phyloP scores from a whole-genome alignment of 257 asterid genomes.

The Solanum gandarillasii region DNA sequence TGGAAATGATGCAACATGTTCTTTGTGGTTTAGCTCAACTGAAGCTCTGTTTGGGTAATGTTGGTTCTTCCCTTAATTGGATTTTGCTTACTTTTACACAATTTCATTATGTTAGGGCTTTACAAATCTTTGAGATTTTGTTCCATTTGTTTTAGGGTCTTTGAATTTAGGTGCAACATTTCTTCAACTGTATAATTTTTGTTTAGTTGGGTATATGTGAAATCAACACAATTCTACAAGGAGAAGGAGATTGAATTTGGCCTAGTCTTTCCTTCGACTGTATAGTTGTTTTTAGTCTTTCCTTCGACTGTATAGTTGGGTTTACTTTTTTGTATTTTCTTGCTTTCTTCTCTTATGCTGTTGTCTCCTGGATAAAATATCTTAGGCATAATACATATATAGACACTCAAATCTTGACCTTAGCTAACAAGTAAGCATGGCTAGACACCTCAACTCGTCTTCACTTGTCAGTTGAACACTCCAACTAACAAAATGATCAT shows the following conservation, averaged over 20 bases:
- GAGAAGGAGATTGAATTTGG: not conserved
- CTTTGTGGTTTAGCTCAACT: not conserved
- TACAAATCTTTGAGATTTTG: conserved; percentile 9
- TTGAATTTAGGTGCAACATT: not conserved
- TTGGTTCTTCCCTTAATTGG: conserved; percentile 8
- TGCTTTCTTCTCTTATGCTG: not conserved
- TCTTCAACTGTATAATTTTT: not conserved
- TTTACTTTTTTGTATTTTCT: not conserved
- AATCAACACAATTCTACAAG: not conserved
- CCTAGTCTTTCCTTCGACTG: not conserved
- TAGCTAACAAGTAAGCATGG: not conserved
- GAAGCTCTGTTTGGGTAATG: conserved; percentile 3
- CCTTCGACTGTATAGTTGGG: not conserved
- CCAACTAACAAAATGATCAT: not conserved
- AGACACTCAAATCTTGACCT: not conserved
- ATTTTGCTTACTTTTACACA: conserved; percentile 1
- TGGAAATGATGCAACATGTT: conserved; percentile 27
- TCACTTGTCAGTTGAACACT: not conserved
- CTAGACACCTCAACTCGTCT: not conserved
- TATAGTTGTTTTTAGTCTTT: not conserved
- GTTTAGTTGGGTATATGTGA: not conserved
- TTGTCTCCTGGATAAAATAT: not conserved
- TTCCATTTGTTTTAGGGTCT: not conserved
- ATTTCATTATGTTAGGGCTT: not conserved
- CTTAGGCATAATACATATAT: not conserved